Evolutionary conservation across 2,329 filamentous ascomycete species (phyloP), one percentile per base, ranked within the genome.

Genomic region (Fusarium penzigii): DNA sequence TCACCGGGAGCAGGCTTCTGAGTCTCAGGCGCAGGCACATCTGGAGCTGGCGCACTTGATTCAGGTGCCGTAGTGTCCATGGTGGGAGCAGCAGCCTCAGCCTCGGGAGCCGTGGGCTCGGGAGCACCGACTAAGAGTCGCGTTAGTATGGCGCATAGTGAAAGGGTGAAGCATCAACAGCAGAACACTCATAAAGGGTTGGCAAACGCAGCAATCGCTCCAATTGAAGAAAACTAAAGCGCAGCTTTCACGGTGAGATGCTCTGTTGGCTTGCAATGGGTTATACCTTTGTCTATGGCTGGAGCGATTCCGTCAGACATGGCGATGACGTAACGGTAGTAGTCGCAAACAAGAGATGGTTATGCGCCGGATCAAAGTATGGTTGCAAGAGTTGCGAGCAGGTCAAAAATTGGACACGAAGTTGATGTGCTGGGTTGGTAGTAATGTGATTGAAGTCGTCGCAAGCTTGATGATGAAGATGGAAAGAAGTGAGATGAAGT

Each of bases 281-380:
- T 46, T 51, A 55, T 68, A 72, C 69, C 69, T 72, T 68, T 70
- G 62, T 68, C 68, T 62, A 70, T 62, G 56, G 69, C 68, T 58
- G 65, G 65, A 49, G 66, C 62, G 54, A 66, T 65, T 58, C 62
- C 65, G 67, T 71, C 67, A 52, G 69, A 63, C 69, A 72, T 72
- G 62, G 48, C 54, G 67, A 65, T 67, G 65, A 69, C 63, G 68
- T 68, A 69, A 69, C 62, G 59, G 52, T 40, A 49, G 53, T 39
- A 49, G 57, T 58, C 56, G 61, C 55, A 48, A 42, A 36, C 47
- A 46, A 49, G 55, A 40, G 57, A 52, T 61, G 34, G 50, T 59
- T 61, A 51, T 38, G 56, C 44, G 45, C 32, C 49, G 43, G 32
- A 11, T 36, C 32, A 11, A 14, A 11, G 9, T 36, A 9, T 36